Conservation (phyloP, 1,284 basidiomycete genomes). For the Megacollybia platyphylla region DNA sequence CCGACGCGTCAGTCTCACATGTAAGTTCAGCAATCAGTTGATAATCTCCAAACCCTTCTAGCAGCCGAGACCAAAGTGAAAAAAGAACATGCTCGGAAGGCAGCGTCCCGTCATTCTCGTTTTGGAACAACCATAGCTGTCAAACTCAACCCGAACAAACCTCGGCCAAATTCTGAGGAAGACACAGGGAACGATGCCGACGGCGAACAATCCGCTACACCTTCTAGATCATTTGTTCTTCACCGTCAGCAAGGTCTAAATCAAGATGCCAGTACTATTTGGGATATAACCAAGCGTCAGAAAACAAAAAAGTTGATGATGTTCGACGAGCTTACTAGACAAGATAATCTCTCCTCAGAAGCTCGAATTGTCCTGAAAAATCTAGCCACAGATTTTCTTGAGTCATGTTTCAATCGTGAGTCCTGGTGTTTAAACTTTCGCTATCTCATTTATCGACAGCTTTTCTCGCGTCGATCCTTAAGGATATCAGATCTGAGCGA, state of each 20-base stretch:
- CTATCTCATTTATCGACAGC: constrained; percentile 27
- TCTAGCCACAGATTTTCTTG: constrained; percentile 62
- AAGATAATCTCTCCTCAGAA: constrained; percentile 63
- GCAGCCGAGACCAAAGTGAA: constrained; percentile 57
- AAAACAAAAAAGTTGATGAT: constrained; percentile 51
- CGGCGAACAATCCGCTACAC: constrained; percentile 16
- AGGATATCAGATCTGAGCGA: constrained; percentile 86
- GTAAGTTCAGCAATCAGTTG: constrained; percentile 43
- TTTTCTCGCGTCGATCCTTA: constrained; percentile 74
- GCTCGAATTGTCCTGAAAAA: constrained; percentile 57
- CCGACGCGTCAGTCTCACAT: constrained; percentile 4
- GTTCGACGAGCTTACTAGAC: constrained; percentile 59
- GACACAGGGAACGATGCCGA: constrained; percentile 17
- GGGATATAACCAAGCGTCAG: constrained; percentile 71
- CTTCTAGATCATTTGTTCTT: constrained; percentile 48
- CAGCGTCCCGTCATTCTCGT: constrained; percentile 79
- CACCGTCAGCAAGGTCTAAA: constrained; percentile 77
- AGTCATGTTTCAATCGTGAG: constrained; percentile 80
- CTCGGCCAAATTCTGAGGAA: constrained; percentile 9
- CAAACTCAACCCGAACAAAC: constrained; percentile 44
- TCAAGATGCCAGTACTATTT: constrained; percentile 58
- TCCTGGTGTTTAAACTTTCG: constrained; percentile 9
- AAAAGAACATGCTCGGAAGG: constrained; percentile 41
- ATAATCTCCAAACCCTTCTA: constrained; percentile 60
- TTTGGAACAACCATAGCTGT: constrained; percentile 90